Conservation (phyloP, 1,139 yeast species). For the Spencermartinsiella ligniputridi region DNA sequence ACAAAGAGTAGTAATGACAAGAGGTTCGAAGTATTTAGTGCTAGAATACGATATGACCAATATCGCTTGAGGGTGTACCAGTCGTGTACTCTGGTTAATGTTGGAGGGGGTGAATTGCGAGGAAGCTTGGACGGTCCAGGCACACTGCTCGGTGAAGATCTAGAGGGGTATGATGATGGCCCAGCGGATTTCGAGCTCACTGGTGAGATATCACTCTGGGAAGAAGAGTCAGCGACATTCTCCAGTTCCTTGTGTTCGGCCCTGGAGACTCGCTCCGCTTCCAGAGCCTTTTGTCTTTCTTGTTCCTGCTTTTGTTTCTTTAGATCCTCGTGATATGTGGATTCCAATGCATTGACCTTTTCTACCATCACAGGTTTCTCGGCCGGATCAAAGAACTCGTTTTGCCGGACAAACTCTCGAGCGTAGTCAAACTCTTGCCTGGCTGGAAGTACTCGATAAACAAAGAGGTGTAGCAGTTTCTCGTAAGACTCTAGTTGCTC, state of each 20-base stretch:
- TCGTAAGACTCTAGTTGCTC: slow-evolving; percentile 13
- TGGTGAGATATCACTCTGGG: neutral
- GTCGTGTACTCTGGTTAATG: slow-evolving; percentile 8
- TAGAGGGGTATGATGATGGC: neutral
- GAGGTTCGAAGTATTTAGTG: slow-evolving; percentile 10
- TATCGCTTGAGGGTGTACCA: slow-evolving; percentile 4
- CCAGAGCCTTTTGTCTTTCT: slow-evolving; percentile 7
- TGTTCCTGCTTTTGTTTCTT: slow-evolving; percentile 11
- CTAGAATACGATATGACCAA: slow-evolving; percentile 1
- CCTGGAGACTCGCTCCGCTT: slow-evolving; percentile 5
- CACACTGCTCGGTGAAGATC: neutral
- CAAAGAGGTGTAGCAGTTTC: slow-evolving; percentile 20
- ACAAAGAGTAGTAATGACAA: slow-evolving; percentile 15
- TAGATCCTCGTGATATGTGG: slow-evolving; percentile 3
- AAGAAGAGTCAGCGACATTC: neutral
- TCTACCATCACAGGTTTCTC: slow-evolving; percentile 10
- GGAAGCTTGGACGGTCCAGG: neutral
- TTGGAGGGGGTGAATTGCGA: neutral
- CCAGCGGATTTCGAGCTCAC: neutral
- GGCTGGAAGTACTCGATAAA: slow-evolving; percentile 20
- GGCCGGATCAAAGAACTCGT: slow-evolving; percentile 12
- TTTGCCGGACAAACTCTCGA: slow-evolving; percentile 17
- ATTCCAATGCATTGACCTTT: slow-evolving; percentile 12
- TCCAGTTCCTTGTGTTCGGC: slow-evolving; percentile 1
- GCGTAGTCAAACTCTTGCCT: slow-evolving; percentile 24